A percentile compares a stretch with the other conserved stretches of the same genome.
These are phyloP conservation scores for Pseudonitzschia pungens DNA, from an alignment of 108 stramenopile genomes.

Conservation along the genomic window DNA sequence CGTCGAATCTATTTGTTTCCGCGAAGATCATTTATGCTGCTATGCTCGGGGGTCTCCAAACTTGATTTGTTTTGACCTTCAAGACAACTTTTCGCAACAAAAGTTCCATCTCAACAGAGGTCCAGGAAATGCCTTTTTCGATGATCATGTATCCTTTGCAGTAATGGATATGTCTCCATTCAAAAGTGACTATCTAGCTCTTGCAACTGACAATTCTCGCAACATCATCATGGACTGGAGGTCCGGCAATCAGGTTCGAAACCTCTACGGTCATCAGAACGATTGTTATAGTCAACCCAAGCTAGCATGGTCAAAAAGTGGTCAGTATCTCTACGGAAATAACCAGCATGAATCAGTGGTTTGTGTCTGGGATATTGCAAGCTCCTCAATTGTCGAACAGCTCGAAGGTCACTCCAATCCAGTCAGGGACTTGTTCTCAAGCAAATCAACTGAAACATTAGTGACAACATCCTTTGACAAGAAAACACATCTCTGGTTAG, in stretches of 20 bases:
- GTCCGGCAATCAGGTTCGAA: conserved; percentile 60
- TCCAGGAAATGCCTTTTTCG: conserved; percentile 58
- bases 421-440: conserved; percentile 72
- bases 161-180: conserved; percentile 73
- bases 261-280: conserved; percentile 80
- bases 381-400: conserved; percentile 60
- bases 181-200: conserved; percentile 58
- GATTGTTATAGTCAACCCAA: conserved; percentile 78
- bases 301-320: conserved; percentile 74
- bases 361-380: conserved; percentile 85
- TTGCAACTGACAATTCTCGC: conserved; percentile 78
- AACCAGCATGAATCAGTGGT: conserved; percentile 67
- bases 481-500: conserved; percentile 63
- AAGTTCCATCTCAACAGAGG: conserved; percentile 67
- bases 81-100: conserved; percentile 50
- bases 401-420: conserved; percentile 60
- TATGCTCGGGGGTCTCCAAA: conserved; percentile 73
- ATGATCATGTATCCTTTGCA: conserved; percentile 83
- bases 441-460: conserved; percentile 56
- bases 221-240: conserved; percentile 75
- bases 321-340: conserved; percentile 79
- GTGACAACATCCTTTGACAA: conserved; percentile 81
- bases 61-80: conserved; percentile 66
- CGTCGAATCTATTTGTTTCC: conserved; percentile 74
- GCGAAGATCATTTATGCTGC: conserved; percentile 62